Evolutionary conservation across 2,329 filamentous ascomycete genomes (phyloP), one percentile per base, ranked within the genome.

Genomic region (Sporothrix pseudoabietina): DNA sequence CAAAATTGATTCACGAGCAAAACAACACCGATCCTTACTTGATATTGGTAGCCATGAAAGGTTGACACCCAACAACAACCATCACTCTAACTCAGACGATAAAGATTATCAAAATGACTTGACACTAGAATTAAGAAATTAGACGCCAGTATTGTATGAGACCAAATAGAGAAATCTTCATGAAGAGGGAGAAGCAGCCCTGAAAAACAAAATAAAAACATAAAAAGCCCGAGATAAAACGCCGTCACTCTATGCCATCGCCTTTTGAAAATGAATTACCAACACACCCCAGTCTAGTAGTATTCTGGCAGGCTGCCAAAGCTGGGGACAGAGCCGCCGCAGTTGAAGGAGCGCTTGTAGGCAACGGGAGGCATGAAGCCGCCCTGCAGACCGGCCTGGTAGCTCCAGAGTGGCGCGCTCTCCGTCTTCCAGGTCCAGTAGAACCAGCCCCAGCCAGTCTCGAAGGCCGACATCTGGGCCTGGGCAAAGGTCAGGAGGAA

Each of bases 401-500:
- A 97, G 80, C 94, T 97, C 96, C 96, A 99, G 83, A 98, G 94
- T 52, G 75, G 61, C 14, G 76, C 76, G 5, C 63, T 68, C 84
- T 98, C 95, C 35, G 95, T 97, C 82, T 94, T 89, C 95, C 96
- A 81, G 49, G 94, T 98, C 96, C 96, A 99, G 83, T 99, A 99
- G 83, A 97, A 98, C 96, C 96, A 99, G 68, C 96, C 96, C 91
- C 92, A 96, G 4, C 92, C 94, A 75, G 91, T 90, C 82, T 98
- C 95, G 79, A 98, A 99, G 74, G 91, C 93, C 77, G 91, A 87
- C 93, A 99, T 99, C 84, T 99, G 96, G 71, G 94, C 96, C 82
- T 97, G 91, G 8, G 96, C 96, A 82, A 98, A 98, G 82, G 92
- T 93, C 76, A 89, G 87, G 75, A 99, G 85, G 82, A 95, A 98